phyloP scores from a whole-genome alignment of 164 flowering plant genomes.

The Berberis vulgaris region DNA sequence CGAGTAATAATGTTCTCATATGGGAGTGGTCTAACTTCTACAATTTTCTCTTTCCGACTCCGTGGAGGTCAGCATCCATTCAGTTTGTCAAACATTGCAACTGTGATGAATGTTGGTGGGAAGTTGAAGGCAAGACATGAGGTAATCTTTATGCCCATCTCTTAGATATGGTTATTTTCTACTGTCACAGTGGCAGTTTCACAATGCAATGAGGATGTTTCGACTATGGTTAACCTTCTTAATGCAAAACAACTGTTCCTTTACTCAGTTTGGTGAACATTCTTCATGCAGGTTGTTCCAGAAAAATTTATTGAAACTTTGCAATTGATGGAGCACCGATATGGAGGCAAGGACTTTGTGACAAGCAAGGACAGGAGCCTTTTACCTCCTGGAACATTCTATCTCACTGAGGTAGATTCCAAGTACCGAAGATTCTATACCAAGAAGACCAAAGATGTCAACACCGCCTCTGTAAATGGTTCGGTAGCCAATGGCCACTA shows the following conservation, averaged over 20 bases:
- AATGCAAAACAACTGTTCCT: too few relatives aligned
- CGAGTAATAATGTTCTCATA: slow-evolving; percentile 83
- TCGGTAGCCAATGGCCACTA: slow-evolving; percentile 56
- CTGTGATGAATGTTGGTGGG: slow-evolving; percentile 49
- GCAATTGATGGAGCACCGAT: slow-evolving; percentile 94
- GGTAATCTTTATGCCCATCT: slow-evolving; percentile 27
- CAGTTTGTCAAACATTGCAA: slow-evolving; percentile 78
- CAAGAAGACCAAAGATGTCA: slow-evolving; percentile 33
- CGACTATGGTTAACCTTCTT: background rate
- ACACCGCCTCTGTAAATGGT: slow-evolving; percentile 30
- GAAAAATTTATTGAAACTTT: slow-evolving; percentile 72
- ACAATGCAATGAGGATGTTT: background rate
- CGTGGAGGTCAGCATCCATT: slow-evolving; percentile 59
- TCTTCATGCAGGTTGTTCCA: slow-evolving; percentile 49
- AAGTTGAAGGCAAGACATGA: slow-evolving; percentile 80
- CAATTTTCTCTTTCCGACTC: slow-evolving; percentile 79
- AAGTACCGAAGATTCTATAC: slow-evolving; percentile 86
- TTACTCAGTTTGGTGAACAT: background rate
- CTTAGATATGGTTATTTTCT: background rate
- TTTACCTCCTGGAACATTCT: slow-evolving; percentile 71
- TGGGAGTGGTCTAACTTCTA: slow-evolving; percentile 84
- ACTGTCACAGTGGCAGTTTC: background rate
- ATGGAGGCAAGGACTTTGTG: slow-evolving; percentile 82
- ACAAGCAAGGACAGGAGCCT: slow-evolving; percentile 76
- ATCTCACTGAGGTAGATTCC: slow-evolving; percentile 84